Base-by-base conservation (phyloP, 305 asterid genomes). In the Solanum aculeatissimum region DNA sequence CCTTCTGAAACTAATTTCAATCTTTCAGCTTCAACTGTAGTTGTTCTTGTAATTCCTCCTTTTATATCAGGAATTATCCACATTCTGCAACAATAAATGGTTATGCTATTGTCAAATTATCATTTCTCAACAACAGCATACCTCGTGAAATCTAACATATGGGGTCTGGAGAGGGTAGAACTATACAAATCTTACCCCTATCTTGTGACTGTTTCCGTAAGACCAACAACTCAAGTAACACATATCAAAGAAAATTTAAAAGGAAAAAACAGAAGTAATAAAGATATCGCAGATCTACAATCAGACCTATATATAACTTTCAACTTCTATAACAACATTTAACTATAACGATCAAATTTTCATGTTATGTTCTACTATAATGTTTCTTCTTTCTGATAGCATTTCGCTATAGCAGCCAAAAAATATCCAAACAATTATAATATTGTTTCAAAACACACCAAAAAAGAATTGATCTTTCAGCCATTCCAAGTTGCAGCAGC, bases 1-100 rank as follows among this genome's bases (percentile, higher is more conserved):
- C 62, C 63, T 9, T 87, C 86, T 25, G 86, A 87, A 75, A 75
- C 83, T 82, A 83, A 57, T 38, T 68, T 95, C 85, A 95, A 86
- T 70, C 84, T 88, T 84, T 90, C 97, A 21, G 92, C 91, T 88
- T 95, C 98, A 35, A 88, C 90, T 10, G 96, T 82, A 14, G 85
- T 77, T 68, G 86, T 77, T 57, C 57, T 62, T 11, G 85, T 63
- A 71, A 94, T 88, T 18, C 94, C 68, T 13, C 16, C 15, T 78
- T 85, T 27, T 15, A 82, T 60, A 55, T 87, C 88, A 18, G 88
- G 71, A 58, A 75, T 13, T 1, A 66, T 66, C 88, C 88, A 85
- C 58, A 87, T 85, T 71, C 86, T 87, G 82, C 69, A 53, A 78
- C 8, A 38, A 53, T 1, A 42, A 43, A 27, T 43, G 3, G 5